Percentiles rank a stretch among this genome's conserved stretches.
Evolutionary conservation across 176 grass and related monocot species (phyloP).

Genomic region (Areca catechu): DNA sequence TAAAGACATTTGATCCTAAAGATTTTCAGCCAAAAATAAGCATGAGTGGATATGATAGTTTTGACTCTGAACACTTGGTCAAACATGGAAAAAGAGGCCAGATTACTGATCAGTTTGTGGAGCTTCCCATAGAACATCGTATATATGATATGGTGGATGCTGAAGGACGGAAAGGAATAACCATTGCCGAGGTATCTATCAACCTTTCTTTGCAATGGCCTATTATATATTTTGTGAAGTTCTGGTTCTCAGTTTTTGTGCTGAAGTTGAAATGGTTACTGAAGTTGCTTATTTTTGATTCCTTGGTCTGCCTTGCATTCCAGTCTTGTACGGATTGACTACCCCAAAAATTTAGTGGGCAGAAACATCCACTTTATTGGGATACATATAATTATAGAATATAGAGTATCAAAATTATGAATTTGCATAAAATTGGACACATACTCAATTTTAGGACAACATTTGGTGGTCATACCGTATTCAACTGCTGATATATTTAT

Average conservation of each 20-base stretch:
- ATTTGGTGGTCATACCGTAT: no score
- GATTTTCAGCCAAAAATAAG: slow-evolving; percentile 68
- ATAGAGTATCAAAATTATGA: no score
- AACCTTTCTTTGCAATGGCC: slow-evolving; percentile 6
- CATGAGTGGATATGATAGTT: slow-evolving; percentile 24
- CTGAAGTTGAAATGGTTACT: no score
- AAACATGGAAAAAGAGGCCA: slow-evolving; percentile 61
- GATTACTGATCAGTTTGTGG: slow-evolving; percentile 74
- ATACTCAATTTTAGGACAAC: no score
- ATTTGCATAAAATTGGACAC: no score
- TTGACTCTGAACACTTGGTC: slow-evolving; percentile 13
- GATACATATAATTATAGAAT: no score
- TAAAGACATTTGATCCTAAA: slow-evolving; percentile 74
- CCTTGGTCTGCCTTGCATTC: no score
- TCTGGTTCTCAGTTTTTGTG: background rate
- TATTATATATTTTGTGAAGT: background rate
- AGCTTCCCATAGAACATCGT: slow-evolving; percentile 74
- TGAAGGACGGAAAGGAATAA: slow-evolving; percentile 81
- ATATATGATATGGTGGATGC: slow-evolving; percentile 93
- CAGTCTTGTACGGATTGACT: no score
- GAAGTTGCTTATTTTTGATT: no score
- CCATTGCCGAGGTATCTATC: slow-evolving; percentile 69
- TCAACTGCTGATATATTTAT: no score
- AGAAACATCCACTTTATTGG: no score
- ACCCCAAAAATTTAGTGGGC: no score